A percentile compares a stretch with the other conserved stretches of the same genome.
Conservation (phyloP, 2,329 filamentous ascomycete species). For the Allantophomopsis lycopodina region DNA sequence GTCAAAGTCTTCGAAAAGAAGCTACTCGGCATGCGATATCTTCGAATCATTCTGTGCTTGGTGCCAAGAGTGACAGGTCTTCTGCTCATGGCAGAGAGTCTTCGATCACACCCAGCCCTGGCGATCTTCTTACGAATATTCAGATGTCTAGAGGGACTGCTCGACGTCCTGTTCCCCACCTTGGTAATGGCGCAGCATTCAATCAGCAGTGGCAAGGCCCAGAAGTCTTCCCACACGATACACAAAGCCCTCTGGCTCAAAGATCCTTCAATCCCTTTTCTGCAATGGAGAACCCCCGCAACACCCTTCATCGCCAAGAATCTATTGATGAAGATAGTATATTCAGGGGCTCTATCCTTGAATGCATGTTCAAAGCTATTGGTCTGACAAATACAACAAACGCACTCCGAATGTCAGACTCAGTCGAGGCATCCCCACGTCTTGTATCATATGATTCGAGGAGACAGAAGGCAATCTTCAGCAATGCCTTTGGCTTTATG, state of each 20-base stretch:
- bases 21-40: constrained; percentile 51
- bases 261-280: constrained; percentile 41
- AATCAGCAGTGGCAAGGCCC: constrained; percentile 15
- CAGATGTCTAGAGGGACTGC: constrained; percentile 52
- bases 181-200: constrained; percentile 4
- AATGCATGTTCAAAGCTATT: constrained; percentile 92
- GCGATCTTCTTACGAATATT: constrained; percentile 70
- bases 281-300: constrained; percentile 29
- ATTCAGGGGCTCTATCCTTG: constrained; percentile 80
- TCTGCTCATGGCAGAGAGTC: constrained; percentile 8
- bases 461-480: constrained; percentile 67
- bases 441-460: constrained; percentile 74
- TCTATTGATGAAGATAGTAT: constrained; percentile 77
- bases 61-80: background rate
- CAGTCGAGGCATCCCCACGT: constrained; percentile 73
- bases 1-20: constrained; percentile 65
- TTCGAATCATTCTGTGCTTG: constrained; percentile 8
- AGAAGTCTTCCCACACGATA: constrained; percentile 16
- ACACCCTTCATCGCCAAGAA: constrained; percentile 56
- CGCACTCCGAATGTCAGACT: constrained; percentile 52
- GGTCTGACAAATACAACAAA: constrained; percentile 61
- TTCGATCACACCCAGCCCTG: constrained; percentile 42
- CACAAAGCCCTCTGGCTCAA: constrained; percentile 23
- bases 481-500: constrained; percentile 81
- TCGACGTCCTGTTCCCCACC: constrained; percentile 17